Percentiles rank a stretch among this genome's conserved stretches.
Conservation (phyloP, 495 filamentous ascomycete genomes). For the Penicillium diatomitis region DNA sequence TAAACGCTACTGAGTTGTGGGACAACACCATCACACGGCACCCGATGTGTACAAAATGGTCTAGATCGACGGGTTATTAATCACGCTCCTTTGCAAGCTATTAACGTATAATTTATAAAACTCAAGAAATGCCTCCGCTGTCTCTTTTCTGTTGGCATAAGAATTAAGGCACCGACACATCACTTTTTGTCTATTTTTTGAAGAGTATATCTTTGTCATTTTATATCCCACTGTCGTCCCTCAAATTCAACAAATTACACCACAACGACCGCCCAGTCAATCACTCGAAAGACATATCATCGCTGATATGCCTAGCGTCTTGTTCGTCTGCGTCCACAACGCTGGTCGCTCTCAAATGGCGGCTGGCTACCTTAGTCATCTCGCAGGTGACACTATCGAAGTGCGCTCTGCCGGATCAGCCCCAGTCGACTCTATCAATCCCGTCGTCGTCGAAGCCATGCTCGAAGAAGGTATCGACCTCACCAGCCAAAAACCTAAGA, state of each 20-base stretch:
- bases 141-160: conserved; percentile 3
- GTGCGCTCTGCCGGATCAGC: conserved; percentile 22
- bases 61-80: background rate
- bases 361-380: conserved; percentile 17
- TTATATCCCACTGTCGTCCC: background rate
- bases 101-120: conserved; percentile 9
- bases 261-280: conserved; percentile 1
- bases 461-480: conserved; percentile 25
- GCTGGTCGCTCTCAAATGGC: conserved; percentile 26
- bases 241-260: conserved; percentile 8
- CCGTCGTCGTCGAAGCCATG: conserved; percentile 20
- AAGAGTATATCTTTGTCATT: background rate
- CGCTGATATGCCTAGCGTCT: conserved; percentile 17
- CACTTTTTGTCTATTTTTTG: background rate
- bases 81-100: background rate
- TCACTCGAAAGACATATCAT: conserved; percentile 10
- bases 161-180: background rate
- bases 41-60: background rate
- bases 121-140: conserved; percentile 3
- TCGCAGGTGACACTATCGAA: conserved; percentile 18
- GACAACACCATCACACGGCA: background rate
- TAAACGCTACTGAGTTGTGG: background rate
- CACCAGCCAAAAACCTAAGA: conserved; percentile 16
- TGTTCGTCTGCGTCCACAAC: conserved; percentile 25
- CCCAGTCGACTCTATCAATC: conserved; percentile 19